Evolutionary conservation across 495 filamentous ascomycete species (phyloP), one percentile per base, ranked within the genome.

Genomic region (Friedmanniomyces endolithicus): DNA sequence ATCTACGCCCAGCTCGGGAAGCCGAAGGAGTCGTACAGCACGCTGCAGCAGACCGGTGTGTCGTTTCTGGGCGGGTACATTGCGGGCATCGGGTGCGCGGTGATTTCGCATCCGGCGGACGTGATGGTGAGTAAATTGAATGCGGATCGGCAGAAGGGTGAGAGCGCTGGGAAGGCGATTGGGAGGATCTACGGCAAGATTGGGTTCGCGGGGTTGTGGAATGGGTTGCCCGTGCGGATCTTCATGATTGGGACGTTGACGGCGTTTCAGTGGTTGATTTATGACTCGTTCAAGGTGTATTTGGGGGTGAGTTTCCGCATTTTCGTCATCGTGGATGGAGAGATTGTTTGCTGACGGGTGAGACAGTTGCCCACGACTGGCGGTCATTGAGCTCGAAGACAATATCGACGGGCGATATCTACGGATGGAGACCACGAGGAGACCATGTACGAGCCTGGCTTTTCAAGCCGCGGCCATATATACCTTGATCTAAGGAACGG

Each of bases 221-320:
- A 85, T 63, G 83, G 83, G 2, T 67, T 86, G 24, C 73, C 77
- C 0, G 78, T 83, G 39, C 67, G 83, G 55, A 63, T 63, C 33
- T 47, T 47, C 11, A 37, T 51, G 53, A 62, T 62, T 11, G 65
- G 50, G 20, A 68, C 60, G 12, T 48, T 82, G 63, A 83, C 80
- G 33, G 83, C 80, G n/a, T 85, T 84, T 70, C 83, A 86, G 66
- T 86, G 83, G 83, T 68, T 86, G 53, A 84, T 86, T 56, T 86
- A 86, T 68, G 83, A 86, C 63, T 81, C 76, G n/a, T 86, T 85
- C 72, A 86, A 86, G 72, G 82, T 85, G 47, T 79, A 79, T 68
- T 69, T 83, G 50, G 82, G 82, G 33, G 68, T 70, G 65, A 65
- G 68, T 66, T n/a, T n/a, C n/a, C n/a, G 9, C 23, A 22, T 2